phyloP scores from a whole-genome alignment of 176 grass and related monocot genomes.

The Oryza meridionalis region DNA sequence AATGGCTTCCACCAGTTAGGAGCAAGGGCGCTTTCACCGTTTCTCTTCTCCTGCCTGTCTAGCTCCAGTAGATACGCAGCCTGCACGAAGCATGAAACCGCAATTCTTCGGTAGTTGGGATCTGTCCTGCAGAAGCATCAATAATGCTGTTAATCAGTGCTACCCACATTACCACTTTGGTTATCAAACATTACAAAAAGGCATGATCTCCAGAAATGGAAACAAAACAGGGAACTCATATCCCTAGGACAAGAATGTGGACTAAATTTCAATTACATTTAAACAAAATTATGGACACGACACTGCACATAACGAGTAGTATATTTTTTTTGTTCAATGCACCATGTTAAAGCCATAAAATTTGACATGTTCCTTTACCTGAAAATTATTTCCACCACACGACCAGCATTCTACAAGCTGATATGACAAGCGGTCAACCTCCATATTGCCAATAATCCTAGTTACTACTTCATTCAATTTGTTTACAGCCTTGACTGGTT shows the following conservation, averaged over 20 bases:
- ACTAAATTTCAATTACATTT: not conserved
- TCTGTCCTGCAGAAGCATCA: conserved; percentile 57
- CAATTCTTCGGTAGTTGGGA: conserved; percentile 80
- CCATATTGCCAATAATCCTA: not conserved
- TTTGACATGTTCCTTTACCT: not conserved
- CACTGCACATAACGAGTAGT: not conserved
- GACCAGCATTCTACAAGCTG: not conserved
- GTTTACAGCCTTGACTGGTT: not conserved
- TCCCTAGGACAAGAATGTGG: not conserved
- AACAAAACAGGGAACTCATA: not conserved
- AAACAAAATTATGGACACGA: not conserved
- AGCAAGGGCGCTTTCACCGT: conserved; percentile 50
- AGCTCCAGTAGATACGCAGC: conserved; percentile 71
- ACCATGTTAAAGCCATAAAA: not conserved
- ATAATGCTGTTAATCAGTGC: not conserved
- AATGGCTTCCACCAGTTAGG: conserved; percentile 91
- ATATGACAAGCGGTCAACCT: not conserved
- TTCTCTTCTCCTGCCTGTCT: conserved; percentile 73
- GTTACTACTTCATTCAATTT: not conserved
- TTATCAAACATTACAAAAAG: not conserved
- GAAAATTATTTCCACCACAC: not conserved
- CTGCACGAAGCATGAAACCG: conserved; percentile 81
- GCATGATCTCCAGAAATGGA: not conserved
- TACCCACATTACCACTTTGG: not conserved
- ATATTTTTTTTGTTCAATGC: not conserved